Conservation (phyloP, 805 yeast genomes). For the Cyberlindnera lachancei region DNA sequence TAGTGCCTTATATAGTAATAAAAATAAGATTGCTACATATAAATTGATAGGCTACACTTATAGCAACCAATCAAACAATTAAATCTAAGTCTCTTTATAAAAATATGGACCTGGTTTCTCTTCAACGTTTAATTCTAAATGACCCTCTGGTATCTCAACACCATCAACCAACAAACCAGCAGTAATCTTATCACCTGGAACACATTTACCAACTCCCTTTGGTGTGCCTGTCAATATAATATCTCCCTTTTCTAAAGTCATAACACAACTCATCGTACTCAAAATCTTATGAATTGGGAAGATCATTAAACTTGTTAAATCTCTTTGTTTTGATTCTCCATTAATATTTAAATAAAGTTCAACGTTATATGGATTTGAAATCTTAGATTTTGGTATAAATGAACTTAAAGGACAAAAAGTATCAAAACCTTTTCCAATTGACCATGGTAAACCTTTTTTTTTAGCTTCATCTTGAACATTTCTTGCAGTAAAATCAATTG, state of each 20-base stretch:
- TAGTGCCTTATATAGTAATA: too few relatives aligned
- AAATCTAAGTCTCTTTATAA: conserved; percentile 36
- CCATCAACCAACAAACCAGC: conserved; percentile 58
- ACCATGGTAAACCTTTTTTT: conserved; percentile 92
- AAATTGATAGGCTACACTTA: too few relatives aligned
- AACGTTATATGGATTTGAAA: conserved; percentile 71
- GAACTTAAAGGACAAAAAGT: conserved; percentile 86
- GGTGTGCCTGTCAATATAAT: conserved; percentile 94
- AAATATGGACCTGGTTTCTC: conserved; percentile 53
- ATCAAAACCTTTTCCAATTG: conserved; percentile 94
- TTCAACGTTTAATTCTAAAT: conserved; percentile 28
- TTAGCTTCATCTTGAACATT: conserved; percentile 94
- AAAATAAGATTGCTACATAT: too few relatives aligned
- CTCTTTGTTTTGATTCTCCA: conserved; percentile 64
- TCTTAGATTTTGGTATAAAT: conserved; percentile 55
- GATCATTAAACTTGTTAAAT: conserved; percentile 74
- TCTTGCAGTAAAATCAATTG: conserved; percentile 92
- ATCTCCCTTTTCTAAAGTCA: conserved; percentile 90
- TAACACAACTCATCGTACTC: conserved; percentile 74
- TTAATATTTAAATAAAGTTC: conserved; percentile 60
- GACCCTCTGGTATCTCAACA: conserved; percentile 41
- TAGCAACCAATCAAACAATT: too few relatives aligned
- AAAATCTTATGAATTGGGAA: conserved; percentile 79
- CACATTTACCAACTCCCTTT: conserved; percentile 85
- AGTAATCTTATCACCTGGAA: conserved; percentile 69